Evolutionary conservation across 2,329 filamentous ascomycete genomes (phyloP).

Genomic region (Chaetomiaceae sp.): DNA sequence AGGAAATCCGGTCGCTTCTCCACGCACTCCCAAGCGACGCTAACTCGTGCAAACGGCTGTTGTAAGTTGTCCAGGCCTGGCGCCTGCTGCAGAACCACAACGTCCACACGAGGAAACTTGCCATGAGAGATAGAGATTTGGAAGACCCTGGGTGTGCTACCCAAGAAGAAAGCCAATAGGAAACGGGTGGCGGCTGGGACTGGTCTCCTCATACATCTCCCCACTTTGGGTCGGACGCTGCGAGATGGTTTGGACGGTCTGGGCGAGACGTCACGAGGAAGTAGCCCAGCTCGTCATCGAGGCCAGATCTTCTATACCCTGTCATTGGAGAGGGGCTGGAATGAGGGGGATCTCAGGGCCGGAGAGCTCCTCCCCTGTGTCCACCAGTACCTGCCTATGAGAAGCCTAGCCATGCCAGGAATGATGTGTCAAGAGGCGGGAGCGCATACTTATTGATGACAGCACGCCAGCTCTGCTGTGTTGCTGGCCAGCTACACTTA

Average conservation of each 20-base stretch:
- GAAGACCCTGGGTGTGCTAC: neutral
- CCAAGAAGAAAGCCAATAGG: slow-evolving; percentile 10
- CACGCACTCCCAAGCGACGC: slow-evolving; percentile 10
- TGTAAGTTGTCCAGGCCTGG: neutral
- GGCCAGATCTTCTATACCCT: neutral
- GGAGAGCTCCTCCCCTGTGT: neutral
- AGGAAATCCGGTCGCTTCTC: slow-evolving; percentile 12
- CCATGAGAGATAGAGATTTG: neutral
- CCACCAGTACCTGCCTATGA: too few relatives aligned
- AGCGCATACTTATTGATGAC: too few relatives aligned
- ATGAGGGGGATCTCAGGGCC: slow-evolving; percentile 1
- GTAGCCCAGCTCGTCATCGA: neutral
- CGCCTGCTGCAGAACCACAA: slow-evolving; percentile 3
- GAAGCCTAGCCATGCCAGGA: too few relatives aligned
- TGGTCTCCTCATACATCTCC: too few relatives aligned
- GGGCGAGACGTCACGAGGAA: too few relatives aligned
- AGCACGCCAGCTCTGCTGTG: too few relatives aligned
- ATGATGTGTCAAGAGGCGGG: too few relatives aligned
- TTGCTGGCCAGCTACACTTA: neutral
- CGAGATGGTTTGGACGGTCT: too few relatives aligned
- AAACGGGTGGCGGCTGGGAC: too few relatives aligned
- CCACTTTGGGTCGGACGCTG: too few relatives aligned
- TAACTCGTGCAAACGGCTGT: neutral
- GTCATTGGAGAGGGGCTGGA: slow-evolving; percentile 4
- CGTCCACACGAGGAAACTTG: neutral